Conservation (phyloP, 352 stramenopile genomes). For the Thraustochytrium striatum region DNA sequence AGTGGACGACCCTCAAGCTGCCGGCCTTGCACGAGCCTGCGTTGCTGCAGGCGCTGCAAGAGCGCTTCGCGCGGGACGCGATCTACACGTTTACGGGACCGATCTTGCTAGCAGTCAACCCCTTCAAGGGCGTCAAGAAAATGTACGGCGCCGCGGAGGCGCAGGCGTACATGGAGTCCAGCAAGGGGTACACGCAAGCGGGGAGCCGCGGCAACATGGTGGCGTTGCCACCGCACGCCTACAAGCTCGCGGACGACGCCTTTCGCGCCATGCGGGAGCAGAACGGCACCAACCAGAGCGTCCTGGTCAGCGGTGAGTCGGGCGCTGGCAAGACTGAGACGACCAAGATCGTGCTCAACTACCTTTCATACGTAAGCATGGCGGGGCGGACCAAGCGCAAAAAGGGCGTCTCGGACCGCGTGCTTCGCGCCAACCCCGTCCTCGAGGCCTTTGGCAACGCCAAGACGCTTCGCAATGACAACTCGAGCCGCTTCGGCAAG, state of each 20-base stretch:
- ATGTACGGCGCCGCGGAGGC: conserved; percentile 51
- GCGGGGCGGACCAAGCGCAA: conserved; percentile 31
- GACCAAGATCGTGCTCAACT: conserved; percentile 92
- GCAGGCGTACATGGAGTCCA: conserved; percentile 53
- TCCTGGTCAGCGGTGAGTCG: conserved; percentile 82
- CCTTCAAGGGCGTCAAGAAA: conserved; percentile 61
- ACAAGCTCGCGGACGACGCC: conserved; percentile 78
- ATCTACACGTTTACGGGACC: conserved; percentile 79
- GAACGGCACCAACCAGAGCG: conserved; percentile 74
- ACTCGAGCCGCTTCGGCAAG: conserved; percentile 91
- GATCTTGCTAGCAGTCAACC: conserved; percentile 69
- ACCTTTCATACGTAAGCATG: conserved; percentile 76
- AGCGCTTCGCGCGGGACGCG: conserved; percentile 81
- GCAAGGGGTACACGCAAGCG: conserved; percentile 56
- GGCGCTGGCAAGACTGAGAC: conserved; percentile 93
- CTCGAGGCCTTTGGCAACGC: conserved; percentile 98
- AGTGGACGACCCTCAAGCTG: conserved; percentile 46
- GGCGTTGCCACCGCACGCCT: conserved; percentile 75
- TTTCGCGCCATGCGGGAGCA: conserved; percentile 70
- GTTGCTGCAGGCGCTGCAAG: conserved; percentile 47
- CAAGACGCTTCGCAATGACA: conserved; percentile 93
- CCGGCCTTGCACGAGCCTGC: conserved; percentile 42
- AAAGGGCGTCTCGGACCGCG: conserved; percentile 50
- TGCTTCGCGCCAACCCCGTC: conserved; percentile 95
- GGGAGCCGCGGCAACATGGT: conserved; percentile 42